These are phyloP conservation scores for Pyrenochaeta sp. DNA, from an alignment of 2,329 filamentous ascomycete species.

Conservation along the genomic window DNA sequence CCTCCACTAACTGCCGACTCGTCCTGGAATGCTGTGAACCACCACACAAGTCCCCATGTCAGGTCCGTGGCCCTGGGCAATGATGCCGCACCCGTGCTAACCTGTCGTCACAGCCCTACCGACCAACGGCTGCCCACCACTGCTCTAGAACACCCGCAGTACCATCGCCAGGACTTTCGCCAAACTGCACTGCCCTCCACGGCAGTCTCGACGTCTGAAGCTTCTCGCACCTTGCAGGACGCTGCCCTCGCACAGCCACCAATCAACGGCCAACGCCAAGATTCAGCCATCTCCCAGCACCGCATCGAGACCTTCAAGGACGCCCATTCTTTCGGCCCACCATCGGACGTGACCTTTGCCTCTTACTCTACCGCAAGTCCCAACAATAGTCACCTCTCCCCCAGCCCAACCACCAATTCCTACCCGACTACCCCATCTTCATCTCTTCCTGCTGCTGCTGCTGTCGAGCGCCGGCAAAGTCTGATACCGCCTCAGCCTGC, in stretches of 20 bases:
- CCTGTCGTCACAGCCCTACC: constrained; percentile 17
- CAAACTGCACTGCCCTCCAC: constrained; percentile 11
- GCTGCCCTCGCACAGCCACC: constrained; percentile 14
- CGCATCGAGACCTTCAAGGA: constrained; percentile 25
- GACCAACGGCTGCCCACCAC: constrained; percentile 12
- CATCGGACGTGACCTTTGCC: constrained; percentile 15
- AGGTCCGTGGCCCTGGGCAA: constrained; percentile 15
- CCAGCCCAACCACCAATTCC: constrained; percentile 8
- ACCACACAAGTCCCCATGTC: constrained; percentile 24
- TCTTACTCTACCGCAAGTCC: constrained; percentile 22
- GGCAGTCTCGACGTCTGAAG: constrained; percentile 12
- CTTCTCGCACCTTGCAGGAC: constrained; percentile 2
- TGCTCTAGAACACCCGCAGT: constrained; percentile 11
- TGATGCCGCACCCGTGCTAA: constrained; percentile 10
- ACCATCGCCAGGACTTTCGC: constrained; percentile 9
- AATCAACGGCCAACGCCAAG: constrained; percentile 25
- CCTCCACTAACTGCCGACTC: constrained; percentile 1
- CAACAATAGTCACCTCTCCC: constrained; percentile 6
- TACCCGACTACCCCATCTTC: constrained; percentile 14
- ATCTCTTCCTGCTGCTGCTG: constrained; percentile 10
- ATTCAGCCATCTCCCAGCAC: constrained; percentile 28
- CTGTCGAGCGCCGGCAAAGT: constrained; percentile 3
- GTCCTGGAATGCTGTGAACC: constrained; percentile 21
- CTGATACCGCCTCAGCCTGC: constrained; percentile 10
- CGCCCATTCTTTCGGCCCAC: constrained; percentile 13